phyloP scores from a whole-genome alignment of 192 early-diverging fungal species.

The Funneliformis mosseae region DNA sequence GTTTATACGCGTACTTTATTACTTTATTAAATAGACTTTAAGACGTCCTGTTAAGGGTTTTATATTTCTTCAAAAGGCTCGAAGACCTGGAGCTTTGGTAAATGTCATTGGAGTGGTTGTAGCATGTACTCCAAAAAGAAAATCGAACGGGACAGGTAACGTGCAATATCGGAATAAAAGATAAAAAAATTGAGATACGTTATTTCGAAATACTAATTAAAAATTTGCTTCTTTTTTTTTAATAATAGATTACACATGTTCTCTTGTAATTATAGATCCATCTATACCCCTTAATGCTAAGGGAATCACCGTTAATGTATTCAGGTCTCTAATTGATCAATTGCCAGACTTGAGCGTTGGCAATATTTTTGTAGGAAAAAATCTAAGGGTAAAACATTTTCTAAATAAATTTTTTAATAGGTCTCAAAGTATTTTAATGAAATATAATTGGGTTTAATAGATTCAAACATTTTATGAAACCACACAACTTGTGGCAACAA shows the following conservation, averaged over 20 bases:
- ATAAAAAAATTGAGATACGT: too few relatives aligned
- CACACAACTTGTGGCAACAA: not conserved
- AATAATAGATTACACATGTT: not conserved
- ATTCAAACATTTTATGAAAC: not conserved
- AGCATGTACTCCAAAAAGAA: not conserved
- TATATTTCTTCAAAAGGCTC: not conserved
- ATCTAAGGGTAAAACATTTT: not conserved
- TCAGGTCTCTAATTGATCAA: not conserved
- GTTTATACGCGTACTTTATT: not conserved
- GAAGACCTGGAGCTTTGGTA: not conserved
- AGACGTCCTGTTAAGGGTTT: not conserved
- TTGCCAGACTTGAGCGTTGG: not conserved
- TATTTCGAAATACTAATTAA: not conserved
- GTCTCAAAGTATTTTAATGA: not conserved
- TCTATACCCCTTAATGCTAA: not conserved
- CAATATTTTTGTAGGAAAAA: not conserved
- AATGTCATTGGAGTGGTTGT: not conserved
- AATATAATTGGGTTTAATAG: not conserved
- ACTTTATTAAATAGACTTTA: not conserved
- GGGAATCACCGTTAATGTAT: not conserved
- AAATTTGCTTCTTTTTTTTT: not conserved
- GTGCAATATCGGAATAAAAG: not conserved
- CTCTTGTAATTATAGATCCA: not conserved
- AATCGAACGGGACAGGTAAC: not conserved
- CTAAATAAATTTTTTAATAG: not conserved